Base-by-base conservation (phyloP, 495 filamentous ascomycete genomes). In the Penicillium verhagenii region DNA sequence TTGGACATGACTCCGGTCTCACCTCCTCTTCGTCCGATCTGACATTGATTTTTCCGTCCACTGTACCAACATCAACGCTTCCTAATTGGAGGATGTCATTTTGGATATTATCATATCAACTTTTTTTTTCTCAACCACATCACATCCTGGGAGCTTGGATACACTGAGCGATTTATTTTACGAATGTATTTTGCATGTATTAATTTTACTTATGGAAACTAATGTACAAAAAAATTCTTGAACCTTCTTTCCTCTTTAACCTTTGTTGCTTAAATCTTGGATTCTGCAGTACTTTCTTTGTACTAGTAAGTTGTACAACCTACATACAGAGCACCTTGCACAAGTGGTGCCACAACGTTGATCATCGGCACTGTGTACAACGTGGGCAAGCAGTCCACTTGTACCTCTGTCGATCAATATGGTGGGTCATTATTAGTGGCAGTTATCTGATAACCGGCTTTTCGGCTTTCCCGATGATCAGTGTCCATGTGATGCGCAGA, bases 131-230 rank as follows among this genome's bases (percentile, higher is more conserved):
- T 21, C 38, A 35, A 31, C 28, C 13, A 31, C 28, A 31, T 31
- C 33, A 35, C 33, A 16, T 43, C 21, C n/a, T 43, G 21, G 18
- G 39, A 21, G 18, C 39, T 43, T 43, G 39, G 39, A 24, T 43
- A 13, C 18, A 43, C 39, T 43, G 39, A 43, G 39, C 39, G 39
- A 21, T 24, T 43, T 35, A n/a, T 35, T 11, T 35, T 16, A 42
- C 38, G n/a, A 42, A 42, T 42, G 38, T 42, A 42, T 42, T 38
- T 39, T 35, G 33, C 38, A 42, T 42, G 38, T 42, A 42, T 39
- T 35, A 35, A 35, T 16, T 21, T 13, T 21, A 9, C 38, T 42
- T 42, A 42, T 19, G 38, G 38, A 42, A 42, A 19, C 18, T 42
- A 21, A 42, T 42, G 38, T 42, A 42, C 18, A 42, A 42, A 42